Evolutionary conservation across 2,329 filamentous ascomycete species (phyloP), one percentile per base, ranked within the genome.

Genomic region (Spiromastix sp.): DNA sequence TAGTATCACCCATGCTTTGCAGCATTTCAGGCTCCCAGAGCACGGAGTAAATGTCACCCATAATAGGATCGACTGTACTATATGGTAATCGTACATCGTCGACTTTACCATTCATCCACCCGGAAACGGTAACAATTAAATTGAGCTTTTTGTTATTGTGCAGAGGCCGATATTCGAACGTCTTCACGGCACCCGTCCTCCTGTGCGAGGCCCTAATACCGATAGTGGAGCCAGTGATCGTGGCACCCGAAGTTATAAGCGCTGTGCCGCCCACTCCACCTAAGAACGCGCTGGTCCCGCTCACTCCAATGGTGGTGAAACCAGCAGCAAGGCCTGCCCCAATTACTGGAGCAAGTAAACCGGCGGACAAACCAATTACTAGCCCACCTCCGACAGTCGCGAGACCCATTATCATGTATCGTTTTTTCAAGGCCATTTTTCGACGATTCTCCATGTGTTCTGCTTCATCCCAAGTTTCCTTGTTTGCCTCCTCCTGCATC

Each of bases 101-200:
- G 35, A 93, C 79, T 54, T 93, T 96, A 50, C 93, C 91, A 26
- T 85, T 95, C 82, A 98, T 93, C 91, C 91, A 98, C 3, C 91
- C 91, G 0, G 89, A 86, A 19, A 98, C 77, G 0, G 91, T 96
- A 25, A 98, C 78, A 44, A 98, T 91, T 19, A 98, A 71, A 49
- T 98, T 96, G 25, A 95, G 84, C 39, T 87, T 74, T 62, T 98
- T 98, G 61, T 96, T 96, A 64, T 98, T 98, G 66, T 96, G 87
- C 30, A 98, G 66, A 5, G 91, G 91, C 29, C 89, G 77, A 56
- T 96, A 98, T 60, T 98, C 91, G 52, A 96, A 98, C 0, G 91
- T 98, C 60, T 80, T 86, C 39, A 98, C 93, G 2, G 87, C 79
- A 10, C 91, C 89, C 1, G 84, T 96, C 47, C 91, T 74, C 49